A percentile compares a stretch with the other conserved stretches of the same genome.
These are phyloP conservation scores for Laetiporus sulphureus DNA, from an alignment of 1,284 basidiomycete genomes.

Conservation along the genomic window DNA sequence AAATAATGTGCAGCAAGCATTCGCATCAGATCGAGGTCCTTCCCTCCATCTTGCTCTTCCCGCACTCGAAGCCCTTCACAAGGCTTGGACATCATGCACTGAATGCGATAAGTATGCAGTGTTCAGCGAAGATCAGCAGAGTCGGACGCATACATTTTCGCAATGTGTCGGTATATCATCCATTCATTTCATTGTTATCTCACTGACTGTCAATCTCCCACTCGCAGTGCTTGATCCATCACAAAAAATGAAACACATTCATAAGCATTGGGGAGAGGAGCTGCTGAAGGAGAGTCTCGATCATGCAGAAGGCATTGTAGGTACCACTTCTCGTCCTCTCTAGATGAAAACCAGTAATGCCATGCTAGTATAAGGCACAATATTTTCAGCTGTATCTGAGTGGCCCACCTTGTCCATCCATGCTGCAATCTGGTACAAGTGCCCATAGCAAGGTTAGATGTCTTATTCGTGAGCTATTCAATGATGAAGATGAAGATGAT, in stretches of 20 bases:
- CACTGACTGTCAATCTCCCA: background rate
- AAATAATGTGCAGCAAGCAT: conserved; percentile 1
- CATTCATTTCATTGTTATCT: background rate
- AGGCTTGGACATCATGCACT: conserved; percentile 21
- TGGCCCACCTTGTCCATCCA: background rate
- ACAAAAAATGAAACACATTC: conserved; percentile 13
- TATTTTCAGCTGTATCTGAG: background rate
- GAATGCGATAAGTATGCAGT: conserved; percentile 15
- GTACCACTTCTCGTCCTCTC: background rate
- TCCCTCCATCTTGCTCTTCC: conserved; percentile 30
- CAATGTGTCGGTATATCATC: conserved; percentile 10
- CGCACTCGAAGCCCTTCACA: conserved; percentile 29
- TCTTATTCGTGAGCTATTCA: background rate
- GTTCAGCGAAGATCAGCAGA: conserved; percentile 6
- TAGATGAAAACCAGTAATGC: background rate
- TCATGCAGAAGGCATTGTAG: background rate
- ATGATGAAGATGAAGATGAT: conserved; percentile 2
- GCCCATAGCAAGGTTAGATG: background rate
- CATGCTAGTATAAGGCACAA: background rate
- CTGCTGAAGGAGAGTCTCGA: conserved; percentile 1
- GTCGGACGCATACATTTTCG: conserved; percentile 8
- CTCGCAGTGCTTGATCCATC: conserved; percentile 9
- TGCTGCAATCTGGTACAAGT: background rate
- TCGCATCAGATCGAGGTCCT: conserved; percentile 1
- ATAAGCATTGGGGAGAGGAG: conserved; percentile 13